Percentiles rank a stretch among this genome's conserved stretches.
phyloP scores from a whole-genome alignment of 2,329 filamentous ascomycete genomes.

The Xylariaceae sp. region DNA sequence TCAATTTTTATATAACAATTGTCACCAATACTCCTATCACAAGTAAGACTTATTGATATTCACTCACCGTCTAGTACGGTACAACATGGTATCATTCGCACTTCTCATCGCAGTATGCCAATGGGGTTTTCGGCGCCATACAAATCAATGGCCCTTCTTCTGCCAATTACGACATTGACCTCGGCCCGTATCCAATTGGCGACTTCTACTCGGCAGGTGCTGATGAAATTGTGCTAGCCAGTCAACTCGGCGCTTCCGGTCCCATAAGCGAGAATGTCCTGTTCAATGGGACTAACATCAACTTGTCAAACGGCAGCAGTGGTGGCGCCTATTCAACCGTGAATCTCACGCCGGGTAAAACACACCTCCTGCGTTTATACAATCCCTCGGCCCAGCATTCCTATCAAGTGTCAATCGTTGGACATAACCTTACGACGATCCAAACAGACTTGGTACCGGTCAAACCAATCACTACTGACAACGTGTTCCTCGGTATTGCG shows the following conservation, averaged over 20 bases:
- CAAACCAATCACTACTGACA: slow-evolving; percentile 1
- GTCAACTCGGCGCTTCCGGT: slow-evolving; percentile 18
- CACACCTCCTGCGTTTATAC: slow-evolving; percentile 45
- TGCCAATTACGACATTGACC: slow-evolving; percentile 46
- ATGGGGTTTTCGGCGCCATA: slow-evolving; percentile 45
- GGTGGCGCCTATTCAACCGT: slow-evolving; percentile 31
- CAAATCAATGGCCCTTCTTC: slow-evolving; percentile 42
- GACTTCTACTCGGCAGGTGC: slow-evolving; percentile 45
- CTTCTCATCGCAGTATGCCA: slow-evolving; percentile 39
- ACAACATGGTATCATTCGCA: slow-evolving; percentile 41
- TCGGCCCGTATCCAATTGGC: slow-evolving; percentile 46
- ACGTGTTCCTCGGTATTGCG: slow-evolving; percentile 3
- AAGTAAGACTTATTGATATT: too few relatives aligned
- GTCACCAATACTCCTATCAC: too few relatives aligned
- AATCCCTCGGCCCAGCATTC: slow-evolving; percentile 48
- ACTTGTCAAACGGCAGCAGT: slow-evolving; percentile 23
- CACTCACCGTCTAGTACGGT: too few relatives aligned
- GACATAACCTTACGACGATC: slow-evolving; percentile 3
- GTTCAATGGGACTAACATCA: slow-evolving; percentile 41
- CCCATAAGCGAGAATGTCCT: slow-evolving; percentile 35
- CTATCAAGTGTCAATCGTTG: slow-evolving; percentile 44
- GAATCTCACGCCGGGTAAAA: slow-evolving; percentile 38
- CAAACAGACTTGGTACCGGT: slow-evolving; percentile 4
- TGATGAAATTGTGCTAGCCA: slow-evolving; percentile 3
- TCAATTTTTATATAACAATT: too few relatives aligned